A percentile compares a stretch with the other conserved stretches of the same genome.
These are phyloP conservation scores for Circinella umbellata DNA, from an alignment of 371 early-diverging fungal species.

Conservation along the genomic window DNA sequence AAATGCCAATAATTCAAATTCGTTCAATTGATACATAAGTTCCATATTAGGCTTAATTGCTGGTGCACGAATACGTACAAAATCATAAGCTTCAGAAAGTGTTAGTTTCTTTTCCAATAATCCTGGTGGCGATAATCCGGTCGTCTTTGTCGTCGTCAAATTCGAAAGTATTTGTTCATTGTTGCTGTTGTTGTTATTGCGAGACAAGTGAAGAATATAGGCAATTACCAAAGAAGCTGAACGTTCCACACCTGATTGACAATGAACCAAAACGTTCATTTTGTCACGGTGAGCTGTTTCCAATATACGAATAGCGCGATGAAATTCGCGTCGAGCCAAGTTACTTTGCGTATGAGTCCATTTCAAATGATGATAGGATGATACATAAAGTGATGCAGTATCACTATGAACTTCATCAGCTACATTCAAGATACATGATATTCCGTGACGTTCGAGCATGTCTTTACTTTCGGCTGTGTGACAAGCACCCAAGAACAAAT, in stretches of 20 bases:
- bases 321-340: slow-evolving; percentile 30
- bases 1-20: slow-evolving; percentile 26
- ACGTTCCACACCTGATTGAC: slow-evolving; percentile 38
- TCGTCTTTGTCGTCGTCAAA: too few species aligned
- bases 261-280: slow-evolving; percentile 28
- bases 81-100: slow-evolving; percentile 25
- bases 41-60: slow-evolving; percentile 40
- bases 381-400: background rate
- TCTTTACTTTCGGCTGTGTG: slow-evolving; percentile 53
- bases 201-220: slow-evolving; percentile 27
- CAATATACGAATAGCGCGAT: slow-evolving; percentile 26
- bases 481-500: slow-evolving; percentile 73
- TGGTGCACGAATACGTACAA: slow-evolving; percentile 34
- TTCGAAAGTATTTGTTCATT: too few species aligned
- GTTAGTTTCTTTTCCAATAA: slow-evolving; percentile 20
- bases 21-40: slow-evolving; percentile 37
- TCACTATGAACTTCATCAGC: slow-evolving; percentile 64
- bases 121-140: too few species aligned
- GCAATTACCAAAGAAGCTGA: slow-evolving; percentile 41
- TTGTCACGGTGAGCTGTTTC: slow-evolving; percentile 19
- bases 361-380: slow-evolving; percentile 33
- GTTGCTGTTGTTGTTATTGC: background rate
- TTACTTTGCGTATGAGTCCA: slow-evolving; percentile 41
- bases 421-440: slow-evolving; percentile 72
- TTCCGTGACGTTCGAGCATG: slow-evolving; percentile 45